phyloP scores from a whole-genome alignment of 2,329 filamentous ascomycete species.

The Scedosporium aurantiacum region DNA sequence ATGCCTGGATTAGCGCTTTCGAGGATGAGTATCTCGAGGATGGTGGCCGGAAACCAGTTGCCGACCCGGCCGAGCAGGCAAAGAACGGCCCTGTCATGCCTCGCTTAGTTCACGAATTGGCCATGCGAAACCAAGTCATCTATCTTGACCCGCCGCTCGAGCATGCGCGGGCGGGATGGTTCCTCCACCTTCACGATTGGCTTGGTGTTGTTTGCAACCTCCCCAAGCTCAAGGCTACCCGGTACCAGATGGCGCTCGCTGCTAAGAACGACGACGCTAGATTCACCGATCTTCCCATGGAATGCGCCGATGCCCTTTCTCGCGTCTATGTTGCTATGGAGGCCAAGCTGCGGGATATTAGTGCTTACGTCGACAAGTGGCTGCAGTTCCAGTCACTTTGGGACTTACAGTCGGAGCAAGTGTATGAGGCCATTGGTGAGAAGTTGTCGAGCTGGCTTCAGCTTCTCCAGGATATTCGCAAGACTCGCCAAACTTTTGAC shows the following conservation, averaged over 20 bases:
- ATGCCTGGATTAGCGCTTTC: constrained; percentile 80
- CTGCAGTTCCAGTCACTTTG: constrained; percentile 96
- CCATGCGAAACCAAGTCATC: constrained; percentile 96
- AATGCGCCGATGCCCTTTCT: constrained; percentile 69
- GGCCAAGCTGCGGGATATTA: constrained; percentile 67
- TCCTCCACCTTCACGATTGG: constrained; percentile 86
- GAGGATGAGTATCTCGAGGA: constrained; percentile 47
- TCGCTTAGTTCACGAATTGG: constrained; percentile 77
- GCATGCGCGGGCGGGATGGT: constrained; percentile 86
- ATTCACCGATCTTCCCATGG: constrained; percentile 75
- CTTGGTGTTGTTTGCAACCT: constrained; percentile 85
- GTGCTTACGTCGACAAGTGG: constrained; percentile 92
- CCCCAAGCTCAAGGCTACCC: constrained; percentile 85
- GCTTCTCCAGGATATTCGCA: constrained; percentile 90
- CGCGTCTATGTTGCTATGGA: constrained; percentile 78
- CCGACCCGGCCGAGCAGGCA: constrained; percentile 28
- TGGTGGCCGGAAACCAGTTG: constrained; percentile 39
- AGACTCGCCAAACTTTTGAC: constrained; percentile 91
- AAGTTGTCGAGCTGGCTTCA: constrained; percentile 90
- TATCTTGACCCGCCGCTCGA: constrained; percentile 91
- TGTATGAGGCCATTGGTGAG: constrained; percentile 85
- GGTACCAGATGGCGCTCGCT: constrained; percentile 81
- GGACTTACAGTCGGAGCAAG: constrained; percentile 93
- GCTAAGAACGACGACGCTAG: constrained; percentile 52
- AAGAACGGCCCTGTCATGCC: constrained; percentile 55